A percentile compares a stretch with the other conserved stretches of the same genome.
Conservation (phyloP, 1,139 yeast species). For the Yamadazyma friedrichii region DNA sequence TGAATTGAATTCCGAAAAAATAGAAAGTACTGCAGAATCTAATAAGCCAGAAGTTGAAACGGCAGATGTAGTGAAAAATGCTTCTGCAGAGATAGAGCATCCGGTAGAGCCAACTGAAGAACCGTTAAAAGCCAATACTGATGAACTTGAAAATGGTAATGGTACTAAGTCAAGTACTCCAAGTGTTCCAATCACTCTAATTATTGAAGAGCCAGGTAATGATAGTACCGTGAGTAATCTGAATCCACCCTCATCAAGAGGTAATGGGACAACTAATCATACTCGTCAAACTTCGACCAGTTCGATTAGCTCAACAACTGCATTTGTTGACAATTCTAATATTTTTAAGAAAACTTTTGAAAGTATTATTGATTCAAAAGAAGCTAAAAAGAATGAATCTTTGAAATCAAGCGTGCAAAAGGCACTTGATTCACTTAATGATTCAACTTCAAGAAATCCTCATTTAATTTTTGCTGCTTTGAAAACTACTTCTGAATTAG, state of each 20-base stretch:
- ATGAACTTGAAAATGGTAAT: no score
- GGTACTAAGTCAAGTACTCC: not conserved
- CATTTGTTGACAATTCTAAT: conserved; percentile 35
- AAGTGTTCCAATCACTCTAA: conserved; percentile 11
- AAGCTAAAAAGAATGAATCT: conserved; percentile 39
- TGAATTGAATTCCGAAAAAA: not conserved
- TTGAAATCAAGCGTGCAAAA: conserved; percentile 32
- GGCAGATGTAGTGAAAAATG: not conserved
- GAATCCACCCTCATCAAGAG: conserved; percentile 9
- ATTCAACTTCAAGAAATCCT: conserved; percentile 29
- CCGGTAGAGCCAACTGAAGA: not conserved
- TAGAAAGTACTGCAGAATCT: not conserved
- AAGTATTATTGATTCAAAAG: conserved; percentile 33
- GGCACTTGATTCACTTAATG: conserved; percentile 37
- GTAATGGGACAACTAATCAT: conserved; percentile 7
- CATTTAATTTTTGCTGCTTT: conserved; percentile 40
- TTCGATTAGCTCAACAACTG: conserved; percentile 24
- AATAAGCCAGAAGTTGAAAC: not conserved
- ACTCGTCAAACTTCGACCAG: conserved; percentile 21
- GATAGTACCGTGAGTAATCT: conserved; percentile 2
- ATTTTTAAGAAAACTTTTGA: conserved; percentile 44
- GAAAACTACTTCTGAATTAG: conserved; percentile 37
- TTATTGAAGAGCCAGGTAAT: conserved; percentile 14
- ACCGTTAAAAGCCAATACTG: not conserved
- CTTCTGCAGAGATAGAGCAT: not conserved